Base-by-base conservation (phyloP, 495 filamentous ascomycete genomes). In the Polyplosphaeria fusca region DNA sequence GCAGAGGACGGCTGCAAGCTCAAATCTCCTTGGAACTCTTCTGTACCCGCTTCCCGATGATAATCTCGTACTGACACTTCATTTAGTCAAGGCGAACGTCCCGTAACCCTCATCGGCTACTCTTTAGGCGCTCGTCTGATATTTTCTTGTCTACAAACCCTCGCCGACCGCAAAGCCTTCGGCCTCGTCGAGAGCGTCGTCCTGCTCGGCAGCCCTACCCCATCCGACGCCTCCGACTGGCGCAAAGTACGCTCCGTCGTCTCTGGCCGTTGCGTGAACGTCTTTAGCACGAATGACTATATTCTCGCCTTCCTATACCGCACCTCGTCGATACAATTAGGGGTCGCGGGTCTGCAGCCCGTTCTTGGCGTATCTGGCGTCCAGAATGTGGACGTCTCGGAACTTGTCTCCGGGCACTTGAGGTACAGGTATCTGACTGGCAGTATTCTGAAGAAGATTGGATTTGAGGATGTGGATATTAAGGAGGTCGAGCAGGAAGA, bases 111-210 rank as follows among this genome's bases (percentile, higher is more conserved):
- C 5, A 77, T 96, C 46, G 93, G 93, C 0, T 97, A 91, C 70
- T 89, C 88, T 18, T 73, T 97, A n/a, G 93, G 92, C 1, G 91
- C 91, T 9, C 83, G 92, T 18, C 81, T 91, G 24, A 91, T 96
- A 39, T 96, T 87, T 63, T 79, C 82, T 18, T 96, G 91, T 64
- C 75, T 97, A 1, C 82, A 84, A 70, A 77, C 64, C 14, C 77
- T 98, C 25, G 86, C 88, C 0, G 84, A 88, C 66, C 77, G 88
- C 49, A 77, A 81, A 55, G 89, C 86, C 0, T 95, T 95, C 69
- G 93, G 93, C 0, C 65, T 97, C 2, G 77, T 98, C 12, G 93
- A 97, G 61, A 86, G 84, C 25, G 92, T 81, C 3, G 82, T 95
- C 16, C 56, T 98, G 26, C 87, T 96, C 65, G 93, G 93, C 9